Evolutionary conservation across 495 filamentous ascomycete species (phyloP).

Genomic region (Annulohypoxylon nitens): DNA sequence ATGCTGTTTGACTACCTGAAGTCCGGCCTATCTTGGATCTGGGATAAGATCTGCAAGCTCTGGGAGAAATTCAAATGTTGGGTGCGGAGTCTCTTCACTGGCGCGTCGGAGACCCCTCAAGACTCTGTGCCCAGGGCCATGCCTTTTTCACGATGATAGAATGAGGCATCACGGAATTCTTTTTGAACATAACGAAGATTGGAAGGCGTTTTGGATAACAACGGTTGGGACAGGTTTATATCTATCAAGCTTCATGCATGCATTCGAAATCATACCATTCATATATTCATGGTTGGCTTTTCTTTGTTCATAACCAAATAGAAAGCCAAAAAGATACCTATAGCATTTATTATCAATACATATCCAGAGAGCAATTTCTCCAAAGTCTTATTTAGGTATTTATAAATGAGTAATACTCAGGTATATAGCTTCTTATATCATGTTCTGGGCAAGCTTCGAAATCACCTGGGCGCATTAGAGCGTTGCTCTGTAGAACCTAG

Average conservation of each 20-base stretch:
- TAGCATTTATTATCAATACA: background rate
- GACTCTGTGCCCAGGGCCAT: background rate
- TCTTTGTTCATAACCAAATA: background rate
- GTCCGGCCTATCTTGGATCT: background rate
- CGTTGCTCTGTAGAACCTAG: no score
- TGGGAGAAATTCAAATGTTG: constrained; percentile 16
- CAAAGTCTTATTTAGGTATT: background rate
- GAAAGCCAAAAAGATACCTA: background rate
- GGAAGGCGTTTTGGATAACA: background rate
- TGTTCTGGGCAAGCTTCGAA: no score
- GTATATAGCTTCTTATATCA: no score
- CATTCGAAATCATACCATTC: background rate
- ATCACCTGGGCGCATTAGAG: no score
- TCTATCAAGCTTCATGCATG: background rate
- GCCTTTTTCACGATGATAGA: background rate
- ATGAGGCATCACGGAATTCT: background rate
- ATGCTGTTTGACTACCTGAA: constrained; percentile 1
- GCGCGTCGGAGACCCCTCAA: background rate
- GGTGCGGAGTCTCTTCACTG: constrained; percentile 5
- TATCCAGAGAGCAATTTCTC: background rate
- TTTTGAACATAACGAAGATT: constrained; percentile 1
- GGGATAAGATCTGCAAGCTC: constrained; percentile 13
- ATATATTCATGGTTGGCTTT: background rate
- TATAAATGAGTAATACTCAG: no score
- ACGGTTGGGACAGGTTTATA: constrained; percentile 9